Conservation (phyloP, 2,329 filamentous ascomycete species). For the Penicillium palitans region DNA sequence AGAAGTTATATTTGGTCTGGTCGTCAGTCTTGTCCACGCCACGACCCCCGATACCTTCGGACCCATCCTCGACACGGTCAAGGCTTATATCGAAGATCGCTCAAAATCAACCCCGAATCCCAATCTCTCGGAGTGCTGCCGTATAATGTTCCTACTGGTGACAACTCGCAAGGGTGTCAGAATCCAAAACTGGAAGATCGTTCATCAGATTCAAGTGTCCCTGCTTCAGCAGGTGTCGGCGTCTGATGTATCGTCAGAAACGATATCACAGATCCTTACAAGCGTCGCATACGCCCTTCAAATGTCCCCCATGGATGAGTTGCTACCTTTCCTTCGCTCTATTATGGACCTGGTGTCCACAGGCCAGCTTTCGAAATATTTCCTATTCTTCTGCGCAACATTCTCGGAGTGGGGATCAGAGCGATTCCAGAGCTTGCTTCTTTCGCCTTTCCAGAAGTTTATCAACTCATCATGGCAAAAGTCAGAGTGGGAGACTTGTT, state of each 20-base stretch:
- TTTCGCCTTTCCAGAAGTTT: constrained; percentile 83
- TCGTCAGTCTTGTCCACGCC: constrained; percentile 82
- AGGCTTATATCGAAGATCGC: constrained; percentile 48
- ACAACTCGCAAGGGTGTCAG: constrained; percentile 78
- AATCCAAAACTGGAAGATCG: constrained; percentile 67
- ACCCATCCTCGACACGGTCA: constrained; percentile 64
- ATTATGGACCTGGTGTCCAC: constrained; percentile 66
- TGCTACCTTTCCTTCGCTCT: constrained; percentile 68
- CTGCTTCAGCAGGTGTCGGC: constrained; percentile 49
- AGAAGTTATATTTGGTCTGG: constrained; percentile 70
- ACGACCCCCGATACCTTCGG: constrained; percentile 72
- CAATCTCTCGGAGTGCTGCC: constrained; percentile 43
- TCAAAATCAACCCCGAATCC: constrained; percentile 40
- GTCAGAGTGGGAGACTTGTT: constrained; percentile 68
- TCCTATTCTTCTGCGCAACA: constrained; percentile 81
- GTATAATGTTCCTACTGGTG: constrained; percentile 61
- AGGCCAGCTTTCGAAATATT: constrained; percentile 67
- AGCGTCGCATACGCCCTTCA: constrained; percentile 67
- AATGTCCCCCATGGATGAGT: constrained; percentile 73
- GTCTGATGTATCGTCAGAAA: constrained; percentile 26
- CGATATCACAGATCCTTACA: constrained; percentile 44
- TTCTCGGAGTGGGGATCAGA: constrained; percentile 71
- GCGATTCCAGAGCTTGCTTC: constrained; percentile 75
- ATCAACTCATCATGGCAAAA: constrained; percentile 69
- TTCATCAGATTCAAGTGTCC: constrained; percentile 59